phyloP scores from a whole-genome alignment of 352 stramenopile species.

The Globisporangium nodosum region DNA sequence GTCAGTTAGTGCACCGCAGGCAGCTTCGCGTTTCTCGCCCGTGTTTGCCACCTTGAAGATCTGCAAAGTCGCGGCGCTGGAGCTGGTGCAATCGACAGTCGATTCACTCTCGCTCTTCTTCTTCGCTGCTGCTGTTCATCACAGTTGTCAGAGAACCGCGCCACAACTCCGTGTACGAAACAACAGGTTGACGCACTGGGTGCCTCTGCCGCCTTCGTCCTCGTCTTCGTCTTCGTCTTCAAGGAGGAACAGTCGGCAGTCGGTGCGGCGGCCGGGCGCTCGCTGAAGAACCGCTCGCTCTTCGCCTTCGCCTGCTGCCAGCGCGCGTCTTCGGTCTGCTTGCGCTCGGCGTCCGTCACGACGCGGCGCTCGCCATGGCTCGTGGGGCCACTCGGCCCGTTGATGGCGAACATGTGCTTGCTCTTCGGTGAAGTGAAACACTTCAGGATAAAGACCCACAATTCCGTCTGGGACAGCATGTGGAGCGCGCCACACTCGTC shows the following conservation, averaged over 20 bases:
- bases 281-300: conserved; percentile 39
- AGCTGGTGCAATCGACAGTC: too few species aligned
- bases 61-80: background rate
- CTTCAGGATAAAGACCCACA: too few species aligned
- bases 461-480: background rate
- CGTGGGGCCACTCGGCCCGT: conserved; percentile 65
- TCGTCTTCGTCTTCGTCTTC: too few species aligned
- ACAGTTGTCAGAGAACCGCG: too few species aligned
- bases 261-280: background rate
- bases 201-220: background rate
- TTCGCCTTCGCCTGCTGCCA: conserved; percentile 23
- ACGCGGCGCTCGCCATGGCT: conserved; percentile 44
- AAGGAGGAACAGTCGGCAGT: too few species aligned
- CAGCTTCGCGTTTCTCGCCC: too few species aligned
- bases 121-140: too few species aligned
- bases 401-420: conserved; percentile 65
- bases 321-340: conserved; percentile 19
- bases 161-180: too few species aligned
- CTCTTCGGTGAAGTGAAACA: too few species aligned
- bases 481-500: background rate
- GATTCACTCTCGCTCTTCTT: too few species aligned
- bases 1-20: background rate
- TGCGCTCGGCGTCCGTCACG: conserved; percentile 22
- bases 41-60: conserved; percentile 4
- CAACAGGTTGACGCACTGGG: too few species aligned